Conservation (phyloP, 306 rosid genomes). For the Quercus agrifolia region DNA sequence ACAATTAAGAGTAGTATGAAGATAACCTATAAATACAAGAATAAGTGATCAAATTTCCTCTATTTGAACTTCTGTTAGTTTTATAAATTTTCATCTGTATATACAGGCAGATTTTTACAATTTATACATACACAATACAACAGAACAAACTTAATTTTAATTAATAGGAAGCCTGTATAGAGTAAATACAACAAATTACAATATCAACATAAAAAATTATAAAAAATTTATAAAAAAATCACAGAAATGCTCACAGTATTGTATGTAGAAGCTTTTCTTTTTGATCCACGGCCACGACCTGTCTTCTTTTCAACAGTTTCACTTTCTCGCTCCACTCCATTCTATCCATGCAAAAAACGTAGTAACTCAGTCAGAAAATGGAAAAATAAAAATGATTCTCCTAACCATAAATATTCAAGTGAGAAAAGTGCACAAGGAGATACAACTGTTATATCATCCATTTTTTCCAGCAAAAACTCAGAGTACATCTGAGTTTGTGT, state of each 20-base stretch:
- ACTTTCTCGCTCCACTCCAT: conserved; percentile 43
- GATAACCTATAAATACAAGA: not conserved
- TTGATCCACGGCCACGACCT: conserved; percentile 69
- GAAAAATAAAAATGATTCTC: not conserved
- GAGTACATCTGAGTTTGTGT: conserved; percentile 84
- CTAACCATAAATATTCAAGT: not conserved
- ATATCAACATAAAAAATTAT: not conserved
- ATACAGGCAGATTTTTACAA: not conserved
- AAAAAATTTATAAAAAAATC: not conserved
- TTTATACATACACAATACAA: not conserved
- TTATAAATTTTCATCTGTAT: not conserved
- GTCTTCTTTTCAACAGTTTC: conserved; percentile 38
- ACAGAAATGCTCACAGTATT: conserved; percentile 50
- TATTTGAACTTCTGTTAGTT: not conserved
- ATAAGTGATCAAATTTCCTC: not conserved
- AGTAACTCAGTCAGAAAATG: conserved; percentile 2
- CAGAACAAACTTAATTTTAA: not conserved
- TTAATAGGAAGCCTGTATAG: not conserved
- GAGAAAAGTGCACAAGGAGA: conserved; percentile 6
- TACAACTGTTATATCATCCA: conserved; percentile 86
- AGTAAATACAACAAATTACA: not conserved
- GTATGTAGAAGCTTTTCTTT: conserved; percentile 66
- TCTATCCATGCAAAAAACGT: conserved; percentile 40
- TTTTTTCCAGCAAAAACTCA: conserved; percentile 82
- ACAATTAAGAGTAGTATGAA: not conserved